These are phyloP conservation scores for Penicillium sp. DNA, from an alignment of 2,329 filamentous ascomycete genomes.

Conservation along the genomic window DNA sequence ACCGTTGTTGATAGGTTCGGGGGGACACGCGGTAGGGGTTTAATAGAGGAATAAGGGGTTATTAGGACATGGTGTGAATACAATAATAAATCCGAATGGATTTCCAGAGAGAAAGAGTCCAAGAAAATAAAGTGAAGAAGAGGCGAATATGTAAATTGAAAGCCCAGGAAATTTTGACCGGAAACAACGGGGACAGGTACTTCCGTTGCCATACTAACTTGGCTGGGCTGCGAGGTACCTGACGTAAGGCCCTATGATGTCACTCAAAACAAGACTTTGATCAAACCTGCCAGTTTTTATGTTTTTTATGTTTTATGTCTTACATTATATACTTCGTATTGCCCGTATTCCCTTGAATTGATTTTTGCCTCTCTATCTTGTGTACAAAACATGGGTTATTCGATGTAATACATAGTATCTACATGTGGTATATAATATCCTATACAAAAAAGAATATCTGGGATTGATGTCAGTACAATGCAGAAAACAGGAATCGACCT, in stretches of 20 bases:
- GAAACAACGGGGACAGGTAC: constrained; percentile 25
- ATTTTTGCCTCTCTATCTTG: neutral
- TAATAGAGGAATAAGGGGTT: neutral
- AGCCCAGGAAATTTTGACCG: constrained; percentile 13
- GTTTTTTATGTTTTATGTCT: neutral
- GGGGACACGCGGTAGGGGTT: neutral
- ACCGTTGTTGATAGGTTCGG: constrained; percentile 5
- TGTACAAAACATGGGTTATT: neutral
- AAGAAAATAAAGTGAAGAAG: neutral
- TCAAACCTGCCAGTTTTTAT: neutral
- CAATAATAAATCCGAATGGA: constrained; percentile 1
- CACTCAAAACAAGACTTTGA: constrained; percentile 14
- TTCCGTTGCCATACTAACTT: constrained; percentile 19
- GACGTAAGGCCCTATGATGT: constrained; percentile 31
- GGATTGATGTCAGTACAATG: neutral
- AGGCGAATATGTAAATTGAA: constrained; percentile 2
- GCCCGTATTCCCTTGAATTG: neutral
- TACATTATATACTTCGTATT: neutral
- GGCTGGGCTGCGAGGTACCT: constrained; percentile 20
- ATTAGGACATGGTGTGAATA: constrained; percentile 11
- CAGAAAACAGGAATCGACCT: neutral
- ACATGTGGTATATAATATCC: neutral
- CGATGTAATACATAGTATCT: neutral
- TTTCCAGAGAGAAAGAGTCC: neutral
- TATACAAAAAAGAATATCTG: neutral